A percentile compares a stretch with the other conserved stretches of the same genome.
These are phyloP conservation scores for Cyberlindnera meyerae DNA, from an alignment of 805 yeast species.

Conservation along the genomic window DNA sequence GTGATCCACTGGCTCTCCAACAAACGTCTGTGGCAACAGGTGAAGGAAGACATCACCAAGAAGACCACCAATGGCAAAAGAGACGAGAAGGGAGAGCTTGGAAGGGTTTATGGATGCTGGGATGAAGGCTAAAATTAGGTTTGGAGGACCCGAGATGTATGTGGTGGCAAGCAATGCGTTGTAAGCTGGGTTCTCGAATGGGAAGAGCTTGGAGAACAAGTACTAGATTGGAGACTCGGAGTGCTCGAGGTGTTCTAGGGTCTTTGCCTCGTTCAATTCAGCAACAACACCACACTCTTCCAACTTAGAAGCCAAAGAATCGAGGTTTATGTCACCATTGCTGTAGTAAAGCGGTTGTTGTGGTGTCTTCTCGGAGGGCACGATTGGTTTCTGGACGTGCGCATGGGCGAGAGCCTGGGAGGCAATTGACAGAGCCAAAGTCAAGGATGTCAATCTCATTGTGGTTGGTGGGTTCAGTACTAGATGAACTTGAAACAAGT, in stretches of 20 bases:
- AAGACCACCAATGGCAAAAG: slow-evolving; percentile 74
- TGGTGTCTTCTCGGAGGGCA: no score
- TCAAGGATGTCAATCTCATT: no score
- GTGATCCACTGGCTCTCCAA: slow-evolving; percentile 44
- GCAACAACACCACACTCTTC: slow-evolving; percentile 36
- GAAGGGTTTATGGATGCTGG: slow-evolving; percentile 53
- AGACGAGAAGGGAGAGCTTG: slow-evolving; percentile 47
- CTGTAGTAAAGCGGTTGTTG: slow-evolving; percentile 25
- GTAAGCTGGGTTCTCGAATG: slow-evolving; percentile 50
- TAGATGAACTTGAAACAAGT: no score
- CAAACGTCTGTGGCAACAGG: slow-evolving; percentile 62
- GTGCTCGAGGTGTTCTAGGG: slow-evolving; percentile 22
- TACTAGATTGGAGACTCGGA: slow-evolving; percentile 30
- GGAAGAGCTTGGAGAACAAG: slow-evolving; percentile 40
- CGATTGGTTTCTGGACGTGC: background rate
- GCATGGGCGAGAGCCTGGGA: background rate
- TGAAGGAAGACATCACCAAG: slow-evolving; percentile 74
- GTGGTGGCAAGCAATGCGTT: slow-evolving; percentile 62
- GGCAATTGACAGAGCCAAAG: no score
- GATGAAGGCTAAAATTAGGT: slow-evolving; percentile 46
- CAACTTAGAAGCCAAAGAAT: slow-evolving; percentile 27
- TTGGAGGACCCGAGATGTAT: slow-evolving; percentile 63
- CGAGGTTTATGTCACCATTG: slow-evolving; percentile 41
- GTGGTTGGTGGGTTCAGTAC: no score
- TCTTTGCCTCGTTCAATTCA: slow-evolving; percentile 32